These are phyloP conservation scores for Suillus brevipes DNA, from an alignment of 768 basidiomycete genomes.

Conservation along the genomic window DNA sequence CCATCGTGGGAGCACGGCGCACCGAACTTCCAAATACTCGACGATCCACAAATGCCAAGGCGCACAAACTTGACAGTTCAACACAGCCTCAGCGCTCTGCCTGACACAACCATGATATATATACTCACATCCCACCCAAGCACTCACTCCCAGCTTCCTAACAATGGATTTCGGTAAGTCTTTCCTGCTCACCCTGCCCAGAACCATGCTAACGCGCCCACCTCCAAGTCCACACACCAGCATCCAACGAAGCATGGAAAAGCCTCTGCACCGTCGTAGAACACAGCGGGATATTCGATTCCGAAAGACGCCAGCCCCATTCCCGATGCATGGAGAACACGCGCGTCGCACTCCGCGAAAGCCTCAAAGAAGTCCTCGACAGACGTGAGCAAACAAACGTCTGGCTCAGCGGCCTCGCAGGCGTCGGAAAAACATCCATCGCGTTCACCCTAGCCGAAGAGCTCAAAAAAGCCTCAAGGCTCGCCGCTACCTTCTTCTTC, in stretches of 20 bases:
- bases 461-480: constrained; percentile 10
- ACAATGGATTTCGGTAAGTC: neutral
- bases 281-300: neutral
- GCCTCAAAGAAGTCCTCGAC: neutral
- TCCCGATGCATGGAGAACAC: constrained; percentile 1
- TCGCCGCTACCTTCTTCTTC: constrained; percentile 22
- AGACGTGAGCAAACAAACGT: neutral
- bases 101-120: neutral
- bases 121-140: neutral
- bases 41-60: no score
- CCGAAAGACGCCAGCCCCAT: neutral
- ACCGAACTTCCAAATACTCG: no score
- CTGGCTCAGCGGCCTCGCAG: neutral
- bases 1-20: no score
- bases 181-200: no score
- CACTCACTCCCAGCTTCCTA: neutral
- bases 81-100: no score
- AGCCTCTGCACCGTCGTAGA: neutral
- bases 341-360: neutral
- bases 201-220: neutral
- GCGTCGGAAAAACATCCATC: neutral
- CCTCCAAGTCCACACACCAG: neutral
- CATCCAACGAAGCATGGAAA: neutral
- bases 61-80: no score
- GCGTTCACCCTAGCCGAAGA: neutral